Conservation (phyloP, 176 grass and related monocot species). For the Oryza glumipatula region DNA sequence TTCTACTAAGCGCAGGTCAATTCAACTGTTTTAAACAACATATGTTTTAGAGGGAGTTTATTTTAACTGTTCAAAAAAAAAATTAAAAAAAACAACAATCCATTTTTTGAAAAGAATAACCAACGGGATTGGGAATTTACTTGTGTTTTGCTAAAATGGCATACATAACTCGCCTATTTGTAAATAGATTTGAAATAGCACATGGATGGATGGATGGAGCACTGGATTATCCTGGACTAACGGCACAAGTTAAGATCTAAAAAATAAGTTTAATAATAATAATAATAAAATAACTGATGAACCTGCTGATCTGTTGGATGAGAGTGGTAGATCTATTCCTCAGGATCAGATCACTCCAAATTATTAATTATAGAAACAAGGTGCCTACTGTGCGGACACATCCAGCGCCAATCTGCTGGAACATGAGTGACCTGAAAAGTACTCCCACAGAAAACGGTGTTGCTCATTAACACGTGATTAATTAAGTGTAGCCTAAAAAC, state of each 20-base stretch:
- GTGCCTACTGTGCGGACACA: neutral
- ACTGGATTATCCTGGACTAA: neutral
- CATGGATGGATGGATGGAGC: neutral
- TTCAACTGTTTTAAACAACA: too few species aligned
- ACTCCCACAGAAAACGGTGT: too few species aligned
- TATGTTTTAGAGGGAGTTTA: too few species aligned
- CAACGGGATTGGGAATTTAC: neutral
- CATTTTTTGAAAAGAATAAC: too few species aligned
- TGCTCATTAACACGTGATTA: too few species aligned
- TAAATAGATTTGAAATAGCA: neutral
- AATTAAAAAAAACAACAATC: too few species aligned
- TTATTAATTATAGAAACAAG: neutral
- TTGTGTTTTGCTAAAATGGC: neutral
- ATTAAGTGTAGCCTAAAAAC: too few species aligned
- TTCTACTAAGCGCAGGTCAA: too few species aligned
- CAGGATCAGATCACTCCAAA: neutral
- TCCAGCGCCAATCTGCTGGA: neutral
- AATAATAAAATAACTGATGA: neutral
- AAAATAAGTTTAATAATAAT: neutral
- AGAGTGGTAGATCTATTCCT: neutral
- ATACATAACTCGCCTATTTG: neutral
- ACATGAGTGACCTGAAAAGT: too few species aligned
- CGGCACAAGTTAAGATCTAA: conserved; percentile 18
- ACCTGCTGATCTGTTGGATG: neutral
- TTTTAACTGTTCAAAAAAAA: too few species aligned